These are phyloP conservation scores for Podospora anserina DNA, from an alignment of 495 filamentous ascomycete species.

Conservation along the genomic window DNA sequence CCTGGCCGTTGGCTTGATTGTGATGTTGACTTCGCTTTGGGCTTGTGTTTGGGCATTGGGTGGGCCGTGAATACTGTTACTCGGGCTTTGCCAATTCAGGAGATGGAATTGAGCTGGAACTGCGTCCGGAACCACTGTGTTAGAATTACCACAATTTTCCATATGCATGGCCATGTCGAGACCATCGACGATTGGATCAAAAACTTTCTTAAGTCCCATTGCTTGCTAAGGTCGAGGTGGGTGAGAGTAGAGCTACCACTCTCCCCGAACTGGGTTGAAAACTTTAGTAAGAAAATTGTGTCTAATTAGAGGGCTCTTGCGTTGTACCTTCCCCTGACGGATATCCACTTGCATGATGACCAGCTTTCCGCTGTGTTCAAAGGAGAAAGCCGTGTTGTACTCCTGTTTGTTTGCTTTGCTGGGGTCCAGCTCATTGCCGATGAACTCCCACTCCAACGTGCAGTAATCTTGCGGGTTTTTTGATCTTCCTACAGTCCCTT, in stretches of 20 bases:
- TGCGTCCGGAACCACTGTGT: not conserved
- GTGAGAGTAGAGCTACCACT: conserved; percentile 7
- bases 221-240: conserved; percentile 1
- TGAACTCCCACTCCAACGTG: conserved; percentile 17
- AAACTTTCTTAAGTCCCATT: not conserved
- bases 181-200: conserved; percentile 6
- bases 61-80: not conserved
- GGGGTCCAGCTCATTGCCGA: conserved; percentile 14
- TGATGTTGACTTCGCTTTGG: not conserved
- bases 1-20: no score
- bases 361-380: conserved; percentile 20
- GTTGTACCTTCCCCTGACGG: conserved; percentile 16
- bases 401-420: conserved; percentile 13
- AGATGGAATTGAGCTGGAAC: not conserved
- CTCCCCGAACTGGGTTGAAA: conserved; percentile 4
- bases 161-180: conserved; percentile 9
- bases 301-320: conserved; percentile 11
- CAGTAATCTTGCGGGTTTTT: conserved; percentile 1
- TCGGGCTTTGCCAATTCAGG: not conserved
- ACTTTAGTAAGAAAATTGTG: conserved; percentile 1
- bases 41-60: not conserved
- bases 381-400: conserved; percentile 25
- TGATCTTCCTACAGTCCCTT: not conserved
- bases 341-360: conserved; percentile 26
- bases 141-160: not conserved